Evolutionary conservation across 148 eudicot species (phyloP), one percentile per base, ranked within the genome.

Genomic region (Arbutus unedo): DNA sequence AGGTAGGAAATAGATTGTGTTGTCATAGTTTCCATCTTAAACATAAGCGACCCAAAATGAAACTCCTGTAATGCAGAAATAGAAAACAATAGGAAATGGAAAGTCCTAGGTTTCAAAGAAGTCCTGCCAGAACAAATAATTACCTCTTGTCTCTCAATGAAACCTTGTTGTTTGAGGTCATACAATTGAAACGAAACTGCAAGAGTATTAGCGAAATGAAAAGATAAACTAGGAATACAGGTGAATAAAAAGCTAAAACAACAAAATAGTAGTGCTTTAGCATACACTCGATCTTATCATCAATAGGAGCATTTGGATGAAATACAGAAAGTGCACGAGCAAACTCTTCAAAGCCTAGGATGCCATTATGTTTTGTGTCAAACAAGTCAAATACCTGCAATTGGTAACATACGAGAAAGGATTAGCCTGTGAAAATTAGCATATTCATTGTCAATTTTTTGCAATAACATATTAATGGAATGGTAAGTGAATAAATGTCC

Each of bases 131-230:
- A 81, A 56, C 44, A 62, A 62, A 45, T 18, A 47, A 53, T 55
- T 84, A 93, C 98, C 94, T 95, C 96, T 85, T 95, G 96, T 84
- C 98, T 92, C 84, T 95, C 97, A 62, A 95, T 95, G 74, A 88
- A 95, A 80, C 98, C 97, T 90, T 95, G 98, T 81, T 95, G 98
- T 89, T 95, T 95, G 84, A 94, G 98, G 91, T 93, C 98, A 81
- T 94, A 94, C 79, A 96, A 87, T 84, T 96, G 91, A 76, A 96
- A 96, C 59, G 98, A 96, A 91, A 96, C 98, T 96, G 93, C 86
- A 91, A 79, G 79, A 74, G 76, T 3, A 68, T 81, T 57, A 49
- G 62, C 47, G 84, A 21, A 67, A 70, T 77, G 60, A 68, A 62
- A 59, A 74, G 43, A 31, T 62, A 25, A 25, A 41, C 6, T 11